Evolutionary conservation across 148 eudicot genomes (phyloP), one percentile per base, ranked within the genome.

Genomic region (Talinum fruticosum): DNA sequence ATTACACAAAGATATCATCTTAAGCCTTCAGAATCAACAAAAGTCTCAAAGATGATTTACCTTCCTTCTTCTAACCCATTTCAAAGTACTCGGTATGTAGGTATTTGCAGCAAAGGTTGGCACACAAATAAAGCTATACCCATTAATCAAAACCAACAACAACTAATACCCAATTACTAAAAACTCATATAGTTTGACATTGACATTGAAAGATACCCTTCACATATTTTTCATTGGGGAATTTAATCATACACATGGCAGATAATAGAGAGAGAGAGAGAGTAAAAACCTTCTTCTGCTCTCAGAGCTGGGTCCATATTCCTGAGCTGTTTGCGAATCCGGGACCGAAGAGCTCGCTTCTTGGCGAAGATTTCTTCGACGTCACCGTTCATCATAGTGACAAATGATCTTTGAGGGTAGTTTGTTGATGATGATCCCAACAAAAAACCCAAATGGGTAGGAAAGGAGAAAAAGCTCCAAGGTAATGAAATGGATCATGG

Each of bases 321-420:
- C 73, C 71, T 77, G 45, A 81, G 83, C 61, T 73, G 29, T 41
- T 73, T 76, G 36, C 73, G 80, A 37, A 81, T 72, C 45, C 73
- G 71, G 37, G 80, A 44, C 13, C 80, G 72, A 66, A 81, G 83
- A 34, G 44, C 23, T 23, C 77, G 79, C 71, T 81, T 81, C 67
- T 81, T 72, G 67, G 78, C 59, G 57, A 81, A 65, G 35, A 81
- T 72, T 33, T 79, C 83, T 70, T 71, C 79, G n/a, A 71, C 53
- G 59, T 59, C 67, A 41, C 66, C 53, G 59, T 72, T 35, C 73
- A 72, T 81, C 33, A 75, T 32, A 32, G 76, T 69, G 33, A 69
- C 75, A 18, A 75, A 34, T 29, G 83, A 80, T 26, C 71, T 49
- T 59, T 10, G 75, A 44, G 37, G 51, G 33, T 24, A 5, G 57